These are phyloP conservation scores for Phialocephala subalpina DNA, from an alignment of 2,329 filamentous ascomycete genomes.

Conservation along the genomic window DNA sequence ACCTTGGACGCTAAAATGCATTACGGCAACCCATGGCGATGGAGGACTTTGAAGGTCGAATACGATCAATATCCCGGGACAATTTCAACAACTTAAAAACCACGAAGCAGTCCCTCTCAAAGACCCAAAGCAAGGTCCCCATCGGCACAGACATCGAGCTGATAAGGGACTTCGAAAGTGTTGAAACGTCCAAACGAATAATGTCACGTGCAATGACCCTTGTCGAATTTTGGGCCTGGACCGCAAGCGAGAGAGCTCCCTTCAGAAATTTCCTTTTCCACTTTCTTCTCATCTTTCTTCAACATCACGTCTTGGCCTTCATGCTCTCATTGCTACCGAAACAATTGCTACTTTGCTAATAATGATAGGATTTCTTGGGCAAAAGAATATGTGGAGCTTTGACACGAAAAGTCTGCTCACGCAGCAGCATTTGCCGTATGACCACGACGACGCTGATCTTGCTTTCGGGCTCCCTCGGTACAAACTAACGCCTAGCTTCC, in stretches of 20 bases:
- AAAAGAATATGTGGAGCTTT: not conserved
- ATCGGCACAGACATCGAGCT: not conserved
- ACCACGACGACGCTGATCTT: constrained; percentile 3
- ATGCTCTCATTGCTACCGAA: not conserved
- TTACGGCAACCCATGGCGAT: no score
- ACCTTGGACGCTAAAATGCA: no score
- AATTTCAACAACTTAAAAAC: no score
- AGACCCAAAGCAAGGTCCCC: no score
- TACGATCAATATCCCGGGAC: no score
- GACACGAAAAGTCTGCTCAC: not conserved
- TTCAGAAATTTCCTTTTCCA: not conserved
- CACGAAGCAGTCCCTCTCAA: no score
- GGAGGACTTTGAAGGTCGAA: no score
- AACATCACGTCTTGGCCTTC: not conserved
- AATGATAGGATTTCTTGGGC: not conserved
- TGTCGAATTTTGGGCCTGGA: not conserved
- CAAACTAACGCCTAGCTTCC: constrained; percentile 7
- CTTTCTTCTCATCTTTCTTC: not conserved
- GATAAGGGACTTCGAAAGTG: not conserved
- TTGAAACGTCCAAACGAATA: not conserved
- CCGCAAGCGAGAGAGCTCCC: not conserved
- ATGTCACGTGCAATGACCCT: not conserved
- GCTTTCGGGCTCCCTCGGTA: constrained; percentile 5
- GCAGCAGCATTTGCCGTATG: not conserved
- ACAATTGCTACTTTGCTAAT: constrained; percentile 2